Evolutionary conservation across 805 yeast species (phyloP).

Genomic region (Teunomyces aglyptinius): DNA sequence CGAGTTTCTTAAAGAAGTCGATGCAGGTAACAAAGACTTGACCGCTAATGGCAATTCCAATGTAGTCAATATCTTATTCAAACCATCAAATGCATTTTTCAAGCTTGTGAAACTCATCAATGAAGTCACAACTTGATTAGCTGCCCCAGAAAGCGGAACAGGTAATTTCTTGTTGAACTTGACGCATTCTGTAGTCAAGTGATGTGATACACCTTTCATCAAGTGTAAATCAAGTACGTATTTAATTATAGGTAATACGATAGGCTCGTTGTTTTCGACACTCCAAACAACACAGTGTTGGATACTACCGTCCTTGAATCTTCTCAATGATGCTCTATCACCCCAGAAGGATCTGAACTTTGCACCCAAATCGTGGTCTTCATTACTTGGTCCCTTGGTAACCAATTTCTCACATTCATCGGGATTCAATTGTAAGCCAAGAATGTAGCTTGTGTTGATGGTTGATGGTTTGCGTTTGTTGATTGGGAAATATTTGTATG

Average conservation of each 20-base stretch:
- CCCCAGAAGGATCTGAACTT: conserved; percentile 91
- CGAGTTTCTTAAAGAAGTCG: conserved; percentile 72
- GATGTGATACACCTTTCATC: conserved; percentile 38
- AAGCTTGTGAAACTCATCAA: conserved; percentile 28
- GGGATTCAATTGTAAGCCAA: conserved; percentile 71
- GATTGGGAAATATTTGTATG: conserved; percentile 33
- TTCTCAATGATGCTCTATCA: conserved; percentile 73
- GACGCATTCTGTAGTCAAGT: conserved; percentile 36
- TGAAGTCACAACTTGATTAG: conserved; percentile 46
- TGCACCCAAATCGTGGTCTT: conserved; percentile 51
- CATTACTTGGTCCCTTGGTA: conserved; percentile 78
- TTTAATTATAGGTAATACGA: conserved; percentile 61
- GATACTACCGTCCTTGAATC: conserved; percentile 90
- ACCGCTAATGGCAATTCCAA: conserved; percentile 66
- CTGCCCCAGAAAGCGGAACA: conserved; percentile 55
- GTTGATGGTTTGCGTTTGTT: conserved; percentile 54
- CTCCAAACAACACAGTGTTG: conserved; percentile 91
- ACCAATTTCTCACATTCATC: conserved; percentile 76
- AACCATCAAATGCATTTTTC: conserved; percentile 46
- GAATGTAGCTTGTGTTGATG: conserved; percentile 31
- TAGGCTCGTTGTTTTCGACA: conserved; percentile 51
- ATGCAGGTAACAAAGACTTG: conserved; percentile 69
- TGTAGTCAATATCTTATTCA: conserved; percentile 46
- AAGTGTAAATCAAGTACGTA: conserved; percentile 67
- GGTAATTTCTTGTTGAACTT: conserved; percentile 56